Evolutionary conservation across 768 basidiomycete species (phyloP).

Genomic region (Gelatoporia subvermispora): DNA sequence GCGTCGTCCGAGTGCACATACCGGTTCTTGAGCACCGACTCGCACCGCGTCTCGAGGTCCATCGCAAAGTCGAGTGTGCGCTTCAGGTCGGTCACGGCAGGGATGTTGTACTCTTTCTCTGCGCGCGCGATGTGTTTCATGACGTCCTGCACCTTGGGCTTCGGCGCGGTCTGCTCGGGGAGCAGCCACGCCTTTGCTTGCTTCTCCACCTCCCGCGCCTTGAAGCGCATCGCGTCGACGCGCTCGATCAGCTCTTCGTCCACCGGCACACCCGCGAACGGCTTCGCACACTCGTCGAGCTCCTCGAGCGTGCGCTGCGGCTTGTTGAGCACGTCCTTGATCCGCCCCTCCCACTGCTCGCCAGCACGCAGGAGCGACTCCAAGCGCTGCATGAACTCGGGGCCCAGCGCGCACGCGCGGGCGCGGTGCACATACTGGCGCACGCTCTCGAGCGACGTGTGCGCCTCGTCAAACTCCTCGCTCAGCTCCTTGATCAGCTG

Average conservation of each 20-base stretch:
- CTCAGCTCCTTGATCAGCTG: slow-evolving; percentile 74
- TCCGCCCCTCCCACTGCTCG: slow-evolving; percentile 71
- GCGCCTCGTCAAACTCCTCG: slow-evolving; percentile 63
- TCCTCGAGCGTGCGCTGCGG: slow-evolving; percentile 73
- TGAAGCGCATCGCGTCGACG: slow-evolving; percentile 56
- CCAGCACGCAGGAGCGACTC: slow-evolving; percentile 64
- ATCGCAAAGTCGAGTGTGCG: slow-evolving; percentile 70
- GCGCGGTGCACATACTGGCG: slow-evolving; percentile 69
- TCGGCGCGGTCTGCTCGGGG: slow-evolving; percentile 47
- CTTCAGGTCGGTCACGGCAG: slow-evolving; percentile 60
- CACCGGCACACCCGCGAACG: slow-evolving; percentile 64
- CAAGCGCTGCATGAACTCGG: slow-evolving; percentile 59
- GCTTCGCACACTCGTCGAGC: slow-evolving; percentile 65
- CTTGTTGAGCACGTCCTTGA: slow-evolving; percentile 59
- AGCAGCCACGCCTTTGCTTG: slow-evolving; percentile 69
- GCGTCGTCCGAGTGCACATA: slow-evolving; percentile 51
- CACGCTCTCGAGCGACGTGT: slow-evolving; percentile 73
- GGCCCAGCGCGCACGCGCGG: slow-evolving; percentile 55
- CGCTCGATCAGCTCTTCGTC: slow-evolving; percentile 62
- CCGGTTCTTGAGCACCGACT: slow-evolving; percentile 62
- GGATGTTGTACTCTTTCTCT: slow-evolving; percentile 73
- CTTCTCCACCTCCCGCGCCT: slow-evolving; percentile 77
- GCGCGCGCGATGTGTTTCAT: slow-evolving; percentile 63
- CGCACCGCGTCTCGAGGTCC: slow-evolving; percentile 73
- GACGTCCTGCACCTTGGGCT: slow-evolving; percentile 66